Evolutionary conservation across 176 grass and related monocot species (phyloP), one percentile per base, ranked within the genome.

Genomic region (Carex pumila): DNA sequence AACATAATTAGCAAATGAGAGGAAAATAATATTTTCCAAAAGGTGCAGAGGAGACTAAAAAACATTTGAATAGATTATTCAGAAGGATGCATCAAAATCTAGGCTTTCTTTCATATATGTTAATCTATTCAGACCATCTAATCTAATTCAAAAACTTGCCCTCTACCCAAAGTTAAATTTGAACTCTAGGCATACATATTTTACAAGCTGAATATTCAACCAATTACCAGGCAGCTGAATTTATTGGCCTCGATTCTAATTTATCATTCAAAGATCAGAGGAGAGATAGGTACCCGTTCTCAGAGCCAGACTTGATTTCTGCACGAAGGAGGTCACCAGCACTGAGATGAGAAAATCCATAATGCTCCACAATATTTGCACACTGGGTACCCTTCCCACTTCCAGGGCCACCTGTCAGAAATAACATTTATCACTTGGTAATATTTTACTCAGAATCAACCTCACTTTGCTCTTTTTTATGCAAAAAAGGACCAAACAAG

Each of bases 361-460:
- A 96, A 52, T 93, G 91, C 29, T 96, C 85, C 6, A 96, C 94
- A 88, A 96, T 96, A 85, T 93, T 96, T 82, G 91, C 63, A 88
- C 94, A 96, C 81, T 93, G 94, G 65, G 94, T 96, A 36, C 94
- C 94, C 50, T 96, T 93, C 61, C 94, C 94, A 91, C 91, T 96
- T 80, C 94, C 91, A 96, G 94, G 94, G 79, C 94, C 94, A 85
- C 94, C 94, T 96, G 68, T 59, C 59, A 43, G 64, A 84, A 79
- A 76, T 85, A 36, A 85, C 30, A 53, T 88, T 66, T 5, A 13
- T 89, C 56, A 91, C 6, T 75, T 71, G 32, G 36, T 39, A 71
- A 71, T 43, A 41, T 45, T 66, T 66, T 71, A 19, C 36, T 19
- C 67, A 68, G 31, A 17, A 30, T 64, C 61, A 30, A 64, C 61